Evolutionary conservation across 306 rosid genomes (phyloP).

Genomic region (Ziziphus jujuba): DNA sequence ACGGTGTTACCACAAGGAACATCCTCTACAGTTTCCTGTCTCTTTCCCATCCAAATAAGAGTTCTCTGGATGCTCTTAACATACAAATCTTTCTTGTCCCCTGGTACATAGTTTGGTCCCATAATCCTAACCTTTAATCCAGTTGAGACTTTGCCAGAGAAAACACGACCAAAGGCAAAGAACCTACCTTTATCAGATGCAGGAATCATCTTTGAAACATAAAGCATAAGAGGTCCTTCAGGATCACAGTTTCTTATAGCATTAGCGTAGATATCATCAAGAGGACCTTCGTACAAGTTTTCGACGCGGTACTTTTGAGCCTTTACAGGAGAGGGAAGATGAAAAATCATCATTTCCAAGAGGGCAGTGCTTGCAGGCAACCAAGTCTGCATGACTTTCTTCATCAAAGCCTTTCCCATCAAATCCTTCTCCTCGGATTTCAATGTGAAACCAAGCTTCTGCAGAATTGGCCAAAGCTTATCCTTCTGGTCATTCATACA

Average conservation of each 20-base stretch:
- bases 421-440: constrained; percentile 80
- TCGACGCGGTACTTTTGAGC: constrained; percentile 97
- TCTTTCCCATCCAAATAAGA: constrained; percentile 98
- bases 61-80: constrained; percentile 87
- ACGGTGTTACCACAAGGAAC: constrained; percentile 98
- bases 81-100: constrained; percentile 83
- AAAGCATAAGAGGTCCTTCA: constrained; percentile 92
- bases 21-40: constrained; percentile 86
- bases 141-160: constrained; percentile 76
- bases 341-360: constrained; percentile 93
- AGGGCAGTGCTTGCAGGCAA: constrained; percentile 79
- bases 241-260: constrained; percentile 89
- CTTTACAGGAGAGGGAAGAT: constrained; percentile 71
- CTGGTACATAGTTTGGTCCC: constrained; percentile 94
- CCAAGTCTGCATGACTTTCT: constrained; percentile 97
- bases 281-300: constrained; percentile 93
- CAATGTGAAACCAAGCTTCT: constrained; percentile 66
- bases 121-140: constrained; percentile 94
- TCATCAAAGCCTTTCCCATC: constrained; percentile 84
- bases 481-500: constrained; percentile 97
- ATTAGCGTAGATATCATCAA: constrained; percentile 71
- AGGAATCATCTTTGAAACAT: constrained; percentile 95
- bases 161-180: constrained; percentile 92
- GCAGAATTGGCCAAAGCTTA: constrained; percentile 95
- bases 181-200: constrained; percentile 95